Evolutionary conservation across 371 early-diverging fungal genomes (phyloP).

Genomic region (Lichtheimia ramosa): DNA sequence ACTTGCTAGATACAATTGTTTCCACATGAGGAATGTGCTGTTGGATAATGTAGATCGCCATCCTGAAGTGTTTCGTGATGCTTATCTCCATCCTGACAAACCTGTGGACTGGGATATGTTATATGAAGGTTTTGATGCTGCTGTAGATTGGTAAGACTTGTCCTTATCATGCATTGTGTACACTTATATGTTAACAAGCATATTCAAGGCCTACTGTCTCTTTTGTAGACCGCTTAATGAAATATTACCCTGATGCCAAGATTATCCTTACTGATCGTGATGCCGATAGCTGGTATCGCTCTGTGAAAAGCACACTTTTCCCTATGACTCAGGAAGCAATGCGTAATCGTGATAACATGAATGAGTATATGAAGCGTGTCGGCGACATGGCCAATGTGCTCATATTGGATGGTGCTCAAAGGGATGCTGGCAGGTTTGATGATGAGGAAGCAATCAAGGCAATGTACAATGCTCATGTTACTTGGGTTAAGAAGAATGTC

Average conservation of each 20-base stretch:
- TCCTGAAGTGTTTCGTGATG: conserved; percentile 20
- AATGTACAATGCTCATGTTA: conserved; percentile 21
- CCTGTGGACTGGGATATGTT: conserved; percentile 31
- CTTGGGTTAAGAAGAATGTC: conserved; percentile 21
- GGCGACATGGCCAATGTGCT: not conserved
- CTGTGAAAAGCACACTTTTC: conserved; percentile 13
- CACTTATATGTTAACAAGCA: too few relatives aligned
- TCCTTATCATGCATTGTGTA: too few relatives aligned
- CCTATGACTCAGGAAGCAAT: not conserved
- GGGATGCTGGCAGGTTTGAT: conserved; percentile 7
- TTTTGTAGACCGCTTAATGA: not conserved
- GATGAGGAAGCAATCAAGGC: conserved; percentile 21
- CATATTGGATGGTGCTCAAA: conserved; percentile 15
- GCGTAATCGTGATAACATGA: too few relatives aligned
- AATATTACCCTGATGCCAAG: conserved; percentile 34
- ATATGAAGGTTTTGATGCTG: conserved; percentile 28
- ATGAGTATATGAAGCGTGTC: too few relatives aligned
- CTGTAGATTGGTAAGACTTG: conserved; percentile 27
- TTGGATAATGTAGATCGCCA: conserved; percentile 13
- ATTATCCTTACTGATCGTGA: conserved; percentile 7
- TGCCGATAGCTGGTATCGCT: conserved; percentile 13
- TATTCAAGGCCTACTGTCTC: not conserved
- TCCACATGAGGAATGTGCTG: too few relatives aligned
- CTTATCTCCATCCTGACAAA: conserved; percentile 12
- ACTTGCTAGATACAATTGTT: too few relatives aligned